Base-by-base conservation (phyloP, 2,329 filamentous ascomycete species). In the Fusarium concolor region DNA sequence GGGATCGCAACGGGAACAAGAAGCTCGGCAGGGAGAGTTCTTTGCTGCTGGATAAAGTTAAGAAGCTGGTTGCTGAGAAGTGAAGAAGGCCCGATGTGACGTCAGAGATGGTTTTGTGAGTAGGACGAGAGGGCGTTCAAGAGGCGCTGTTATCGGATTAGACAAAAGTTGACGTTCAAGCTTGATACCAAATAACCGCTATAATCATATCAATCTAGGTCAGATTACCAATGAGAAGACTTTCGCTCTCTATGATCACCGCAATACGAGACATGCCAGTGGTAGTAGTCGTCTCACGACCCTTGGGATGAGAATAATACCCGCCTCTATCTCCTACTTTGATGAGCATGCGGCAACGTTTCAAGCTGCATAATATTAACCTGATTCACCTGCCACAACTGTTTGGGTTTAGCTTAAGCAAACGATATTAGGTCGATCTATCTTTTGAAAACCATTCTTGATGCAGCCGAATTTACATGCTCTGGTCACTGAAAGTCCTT, bases 21-120 rank as follows among this genome's bases (percentile, higher is more conserved):
- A 94, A 93, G 80, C 78, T 97, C 46, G 94, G 94, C 3, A 85
- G 92, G 63, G 93, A 97, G 83, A 94, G 93, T 72, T 86, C 85
- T 33, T 84, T 95, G 37, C 73, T 97, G 72, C 81, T 97, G 56
- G 91, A 93, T 74, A 92, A 90, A 79, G 90, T 95, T 33, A 90
- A 90, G 83, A 89, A 84, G 76, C 83, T 96, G 78, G 86, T 96
- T 65, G 85, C 83, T 4, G 75, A 81, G 28, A 74, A 69, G 17
- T 74, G 49, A 65, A 50, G 57, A 44, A 12, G 18, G 18, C 3
- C 5, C 10, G 10, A 22, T 11, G 35, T 29, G 38, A 39, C 7
- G 3, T 31, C 8, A 28, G 29, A 35, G 41, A 35, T 55, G n/a
- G 33, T 47, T 28, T 26, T 47, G 8, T 26, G 7, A 42, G 43